Conservation (phyloP, 805 yeast genomes). For the Nakazawaea laoshanensis region DNA sequence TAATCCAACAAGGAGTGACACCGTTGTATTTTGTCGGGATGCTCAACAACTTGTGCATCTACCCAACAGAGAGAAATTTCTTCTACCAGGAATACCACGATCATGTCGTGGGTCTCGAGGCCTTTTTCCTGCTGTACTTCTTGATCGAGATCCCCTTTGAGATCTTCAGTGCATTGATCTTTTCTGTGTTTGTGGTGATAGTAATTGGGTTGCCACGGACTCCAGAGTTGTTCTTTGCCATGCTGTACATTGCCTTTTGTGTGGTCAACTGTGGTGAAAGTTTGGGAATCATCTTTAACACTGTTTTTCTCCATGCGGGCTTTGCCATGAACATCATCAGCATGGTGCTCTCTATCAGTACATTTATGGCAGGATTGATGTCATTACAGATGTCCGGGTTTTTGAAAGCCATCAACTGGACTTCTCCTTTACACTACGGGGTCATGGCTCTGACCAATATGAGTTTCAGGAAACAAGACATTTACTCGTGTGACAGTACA, state of each 20-base stretch:
- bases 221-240: constrained; percentile 56
- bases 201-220: constrained; percentile 69
- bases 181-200: constrained; percentile 54
- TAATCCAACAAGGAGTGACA: constrained; percentile 67
- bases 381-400: constrained; percentile 68
- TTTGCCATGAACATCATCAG: constrained; percentile 72
- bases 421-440: constrained; percentile 73
- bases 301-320: constrained; percentile 66
- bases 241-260: constrained; percentile 43
- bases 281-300: constrained; percentile 72
- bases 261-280: constrained; percentile 76
- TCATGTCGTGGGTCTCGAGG: constrained; percentile 54
- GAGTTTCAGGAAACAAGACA: constrained; percentile 42
- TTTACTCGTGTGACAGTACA: constrained; percentile 36
- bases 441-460: constrained; percentile 52
- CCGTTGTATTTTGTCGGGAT: constrained; percentile 74
- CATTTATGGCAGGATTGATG: constrained; percentile 80
- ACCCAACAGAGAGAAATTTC: constrained; percentile 63
- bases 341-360: constrained; percentile 57
- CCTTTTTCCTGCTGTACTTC: constrained; percentile 56
- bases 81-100: constrained; percentile 78
- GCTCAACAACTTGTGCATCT: constrained; percentile 68
- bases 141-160: constrained; percentile 65
- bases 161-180: constrained; percentile 46
- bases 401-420: constrained; percentile 60